Evolutionary conservation across 1,284 basidiomycete genomes (phyloP), one percentile per base, ranked within the genome.

Genomic region (Fomes fomentarius): DNA sequence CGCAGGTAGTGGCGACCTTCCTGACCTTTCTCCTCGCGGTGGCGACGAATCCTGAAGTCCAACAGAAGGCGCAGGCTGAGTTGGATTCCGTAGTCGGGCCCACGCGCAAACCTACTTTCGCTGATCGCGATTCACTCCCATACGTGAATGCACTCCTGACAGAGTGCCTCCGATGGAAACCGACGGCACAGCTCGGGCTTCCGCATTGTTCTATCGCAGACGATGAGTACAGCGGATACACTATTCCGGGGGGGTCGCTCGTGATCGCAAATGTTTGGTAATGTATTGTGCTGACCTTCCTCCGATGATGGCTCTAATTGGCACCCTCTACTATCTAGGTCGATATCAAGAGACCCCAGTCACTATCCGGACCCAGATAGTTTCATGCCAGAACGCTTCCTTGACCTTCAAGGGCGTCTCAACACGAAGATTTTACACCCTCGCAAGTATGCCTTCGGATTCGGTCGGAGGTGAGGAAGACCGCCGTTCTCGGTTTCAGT

Each of bases 41-140:
- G 64, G 47, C 55, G 12, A 42, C 57, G 1, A 45, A 64, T 37
- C 66, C 67, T 1, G 61, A 65, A 8, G 61, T 65, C 1, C 64
- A 64, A 39, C 21, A 21, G 15, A 60, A 53, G 37, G 65, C 66
- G 4, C 72, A 73, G 30, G 51, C 55, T 1, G 68, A 74, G 49
- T 47, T 72, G 12, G 71, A 72, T 39, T 12, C 45, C 0, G 53
- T 67, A 15, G 40, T 66, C 1, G 62, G 65, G 8, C 33, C 46
- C 11, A 21, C 41, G 17, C 53, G 64, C 8, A 54, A 63, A 9
- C 62, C 61, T 0, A 47, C 55, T 4, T 60, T 63, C 28, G 26
- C 21, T 9, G 62, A 67, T 26, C 50, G 46, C 15, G 21, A 57
- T 6, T 38, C 51, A 15, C 61, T 63, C 11, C 56, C 58, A 12